These are phyloP conservation scores for Carex littledalei DNA, from an alignment of 176 grass and related monocot genomes.

Conservation along the genomic window DNA sequence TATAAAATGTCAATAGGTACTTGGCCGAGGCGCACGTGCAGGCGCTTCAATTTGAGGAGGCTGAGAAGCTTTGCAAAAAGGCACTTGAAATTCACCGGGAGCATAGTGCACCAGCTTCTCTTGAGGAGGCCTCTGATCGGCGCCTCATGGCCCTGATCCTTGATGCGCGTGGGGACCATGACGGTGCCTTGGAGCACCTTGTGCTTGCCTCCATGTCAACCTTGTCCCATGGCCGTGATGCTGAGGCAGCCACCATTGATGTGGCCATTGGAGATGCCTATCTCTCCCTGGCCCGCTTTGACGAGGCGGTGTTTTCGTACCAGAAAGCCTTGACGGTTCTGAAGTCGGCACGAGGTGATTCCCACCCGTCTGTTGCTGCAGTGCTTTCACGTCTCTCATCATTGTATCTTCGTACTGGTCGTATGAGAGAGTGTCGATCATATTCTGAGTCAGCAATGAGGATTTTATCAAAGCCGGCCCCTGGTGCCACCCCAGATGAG, in stretches of 20 bases:
- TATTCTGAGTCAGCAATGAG: conserved; percentile 87
- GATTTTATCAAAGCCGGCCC: conserved; percentile 58
- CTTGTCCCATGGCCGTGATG: conserved; percentile 68
- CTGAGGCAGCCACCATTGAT: conserved; percentile 77
- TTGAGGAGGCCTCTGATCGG: conserved; percentile 89
- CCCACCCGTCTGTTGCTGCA: conserved; percentile 68
- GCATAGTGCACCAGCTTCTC: conserved; percentile 72
- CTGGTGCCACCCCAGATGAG: conserved; percentile 75
- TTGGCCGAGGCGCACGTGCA: conserved; percentile 90
- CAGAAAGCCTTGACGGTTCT: conserved; percentile 87
- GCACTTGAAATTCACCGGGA: conserved; percentile 87
- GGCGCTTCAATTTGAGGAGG: conserved; percentile 87
- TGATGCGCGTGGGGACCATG: conserved; percentile 87
- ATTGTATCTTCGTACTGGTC: conserved; percentile 80
- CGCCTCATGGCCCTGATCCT: conserved; percentile 90
- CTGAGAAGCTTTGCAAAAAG: conserved; percentile 80
- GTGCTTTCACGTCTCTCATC: conserved; percentile 82
- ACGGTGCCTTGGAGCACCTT: conserved; percentile 84
- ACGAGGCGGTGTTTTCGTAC: conserved; percentile 98
- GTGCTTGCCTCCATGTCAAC: conserved; percentile 96
- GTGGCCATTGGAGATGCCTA: conserved; percentile 81
- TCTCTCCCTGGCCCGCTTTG: conserved; percentile 73
- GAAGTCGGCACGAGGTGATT: conserved; percentile 71
- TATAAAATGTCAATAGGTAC: conserved; percentile 44
- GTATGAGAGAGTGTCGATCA: conserved; percentile 79